Evolutionary conservation across 805 yeast species (phyloP), one percentile per base, ranked within the genome.

Genomic region (Komagataella kurtzmanii): DNA sequence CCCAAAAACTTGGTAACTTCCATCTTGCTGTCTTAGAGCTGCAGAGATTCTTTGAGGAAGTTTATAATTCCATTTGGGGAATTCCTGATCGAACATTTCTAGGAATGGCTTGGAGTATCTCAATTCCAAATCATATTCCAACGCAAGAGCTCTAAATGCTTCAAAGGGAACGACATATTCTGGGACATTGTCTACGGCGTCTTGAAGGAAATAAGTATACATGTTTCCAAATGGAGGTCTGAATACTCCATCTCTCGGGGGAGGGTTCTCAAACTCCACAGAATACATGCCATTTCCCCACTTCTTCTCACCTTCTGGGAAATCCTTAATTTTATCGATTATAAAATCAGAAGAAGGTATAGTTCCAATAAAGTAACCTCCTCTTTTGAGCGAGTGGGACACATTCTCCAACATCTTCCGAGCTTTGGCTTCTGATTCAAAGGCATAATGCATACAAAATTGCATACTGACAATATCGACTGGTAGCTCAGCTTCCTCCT

Each of bases 101-200:
- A 83, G 76, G 59, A 93, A 91, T 50, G 86, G 83, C 71, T 81
- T 81, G 60, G 83, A 83, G 58, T 79, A 79, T 54, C 83, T 76
- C 53, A 93, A 67, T 52, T 80, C 83, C 55, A 91, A 66, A 12
- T 88, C 88, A 64, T 81, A 86, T 53, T 88, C 95, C 61, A 83
- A 88, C 47, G 97, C 95, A 51, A 91, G 68, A 52, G 83, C 79
- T 65, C 96, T 75, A 53, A 93, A 78, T 1, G 83, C 78, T 60
- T 91, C 97, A 66, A 93, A 89, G 1, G 97, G 98, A 6, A 93
- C 97, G 5, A 93, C 95, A 61, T 85, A 93, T 62, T 93, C 99
- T 0, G 98, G 98, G 21, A 93, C 97, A 59, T 93, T 83, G 55
- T 88, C 97, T 49, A 93, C 91, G 0, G 99, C 99, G 68, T 93